Evolutionary conservation across 164 flowering plant genomes (phyloP).

Genomic region (Nymphaea colorata): DNA sequence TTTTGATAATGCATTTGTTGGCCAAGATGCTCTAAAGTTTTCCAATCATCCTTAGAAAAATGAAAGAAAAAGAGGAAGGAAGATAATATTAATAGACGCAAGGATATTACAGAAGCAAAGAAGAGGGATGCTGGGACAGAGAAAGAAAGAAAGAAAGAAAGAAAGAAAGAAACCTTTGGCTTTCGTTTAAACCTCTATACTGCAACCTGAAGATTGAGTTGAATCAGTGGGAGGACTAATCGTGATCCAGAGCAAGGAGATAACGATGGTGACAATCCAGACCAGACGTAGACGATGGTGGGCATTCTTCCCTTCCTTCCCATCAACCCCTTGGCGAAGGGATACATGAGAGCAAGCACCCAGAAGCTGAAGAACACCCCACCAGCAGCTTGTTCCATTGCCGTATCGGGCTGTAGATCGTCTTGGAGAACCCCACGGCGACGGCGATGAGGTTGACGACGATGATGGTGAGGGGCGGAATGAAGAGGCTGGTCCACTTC

Average conservation of each 20-base stretch:
- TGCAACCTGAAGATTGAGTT: slow-evolving; percentile 6
- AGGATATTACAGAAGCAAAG: too few relatives aligned
- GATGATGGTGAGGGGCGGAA: slow-evolving; percentile 52
- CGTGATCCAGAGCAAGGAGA: slow-evolving; percentile 50
- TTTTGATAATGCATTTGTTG: too few relatives aligned
- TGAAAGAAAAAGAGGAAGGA: too few relatives aligned
- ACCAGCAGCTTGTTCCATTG: slow-evolving; percentile 49
- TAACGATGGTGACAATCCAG: slow-evolving; percentile 47
- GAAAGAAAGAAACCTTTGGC: too few relatives aligned
- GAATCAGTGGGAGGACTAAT: slow-evolving; percentile 36
- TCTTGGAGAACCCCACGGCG: slow-evolving; percentile 42
- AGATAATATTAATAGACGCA: too few relatives aligned
- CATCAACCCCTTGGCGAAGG: slow-evolving; percentile 56
- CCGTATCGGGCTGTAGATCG: slow-evolving; percentile 49
- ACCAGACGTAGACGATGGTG: slow-evolving; percentile 53
- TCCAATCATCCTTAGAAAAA: too few relatives aligned
- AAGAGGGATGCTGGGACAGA: too few relatives aligned
- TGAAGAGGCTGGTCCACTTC: slow-evolving; percentile 58
- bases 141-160: too few relatives aligned
- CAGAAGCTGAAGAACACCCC: slow-evolving; percentile 58
- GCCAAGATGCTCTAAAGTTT: too few relatives aligned
- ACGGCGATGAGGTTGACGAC: slow-evolving; percentile 40
- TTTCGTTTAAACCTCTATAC: not conserved
- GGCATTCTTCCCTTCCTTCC: slow-evolving; percentile 52
- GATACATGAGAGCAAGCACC: slow-evolving; percentile 64